A percentile compares a stretch with the other conserved stretches of the same genome.
phyloP scores from a whole-genome alignment of 75 land plant species.

The Pinus tabuliformis region DNA sequence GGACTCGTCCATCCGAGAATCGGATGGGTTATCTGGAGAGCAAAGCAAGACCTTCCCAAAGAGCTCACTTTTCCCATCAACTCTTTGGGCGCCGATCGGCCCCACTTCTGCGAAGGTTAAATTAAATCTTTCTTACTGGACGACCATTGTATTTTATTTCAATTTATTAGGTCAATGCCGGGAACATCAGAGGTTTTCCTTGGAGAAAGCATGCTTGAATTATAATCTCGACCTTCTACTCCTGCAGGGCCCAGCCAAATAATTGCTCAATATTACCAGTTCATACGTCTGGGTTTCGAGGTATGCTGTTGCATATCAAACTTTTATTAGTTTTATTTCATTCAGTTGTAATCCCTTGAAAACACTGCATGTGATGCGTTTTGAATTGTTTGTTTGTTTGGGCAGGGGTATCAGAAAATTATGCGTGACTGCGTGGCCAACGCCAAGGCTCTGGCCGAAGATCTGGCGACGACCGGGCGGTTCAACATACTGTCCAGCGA shows the following conservation, averaged over 20 bases:
- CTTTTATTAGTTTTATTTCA: no score
- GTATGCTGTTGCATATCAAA: slow-evolving; percentile 6
- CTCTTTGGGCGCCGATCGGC: slow-evolving; percentile 53
- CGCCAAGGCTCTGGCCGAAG: slow-evolving; percentile 29
- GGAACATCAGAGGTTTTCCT: no score
- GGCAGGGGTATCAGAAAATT: slow-evolving; percentile 45
- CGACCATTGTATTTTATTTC: no score
- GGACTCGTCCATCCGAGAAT: slow-evolving; percentile 37
- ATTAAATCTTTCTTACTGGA: no score
- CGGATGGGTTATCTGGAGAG: slow-evolving; percentile 35
- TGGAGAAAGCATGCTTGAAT: no score
- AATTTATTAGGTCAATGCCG: no score
- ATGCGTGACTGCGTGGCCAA: slow-evolving; percentile 38
- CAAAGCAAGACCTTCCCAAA: slow-evolving; percentile 28
- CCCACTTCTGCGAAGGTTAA: slow-evolving; percentile 54
- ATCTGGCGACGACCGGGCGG: slow-evolving; percentile 31
- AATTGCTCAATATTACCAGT: slow-evolving; percentile 58
- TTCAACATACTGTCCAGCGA: slow-evolving; percentile 39
- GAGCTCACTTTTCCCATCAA: slow-evolving; percentile 46
- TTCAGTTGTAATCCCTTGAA: no score
- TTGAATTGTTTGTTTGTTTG: no score
- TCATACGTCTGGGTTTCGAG: slow-evolving; percentile 53
- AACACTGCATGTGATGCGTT: no score
- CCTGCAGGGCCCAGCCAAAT: slow-evolving; percentile 52
- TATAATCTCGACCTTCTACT: no score